Percentiles rank a stretch among this genome's conserved stretches.
These are phyloP conservation scores for Coemansia reversa DNA, from an alignment of 192 early-diverging fungal species.

Conservation along the genomic window DNA sequence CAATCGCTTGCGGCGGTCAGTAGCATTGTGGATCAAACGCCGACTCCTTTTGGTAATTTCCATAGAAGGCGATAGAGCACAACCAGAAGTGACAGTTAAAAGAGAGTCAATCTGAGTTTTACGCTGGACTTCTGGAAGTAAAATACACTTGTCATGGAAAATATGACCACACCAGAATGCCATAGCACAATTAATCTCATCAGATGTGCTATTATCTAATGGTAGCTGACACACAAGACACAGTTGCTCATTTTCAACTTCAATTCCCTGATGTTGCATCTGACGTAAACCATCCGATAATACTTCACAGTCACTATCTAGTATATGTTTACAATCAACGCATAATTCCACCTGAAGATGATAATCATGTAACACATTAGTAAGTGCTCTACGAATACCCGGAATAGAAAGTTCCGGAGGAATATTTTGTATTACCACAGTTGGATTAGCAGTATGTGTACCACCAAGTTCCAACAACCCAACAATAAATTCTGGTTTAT, in stretches of 20 bases:
- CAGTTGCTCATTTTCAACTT: constrained; percentile 52
- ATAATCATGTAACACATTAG: constrained; percentile 90
- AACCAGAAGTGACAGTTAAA: not conserved
- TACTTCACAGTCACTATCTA: constrained; percentile 82
- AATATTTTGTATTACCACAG: constrained; percentile 76
- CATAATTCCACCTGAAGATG: constrained; percentile 87
- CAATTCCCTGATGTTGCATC: constrained; percentile 67
- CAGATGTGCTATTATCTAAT: constrained; percentile 38
- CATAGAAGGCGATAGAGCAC: not conserved
- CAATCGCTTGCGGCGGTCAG: constrained; percentile 26
- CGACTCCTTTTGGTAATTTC: constrained; percentile 3
- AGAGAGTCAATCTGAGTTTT: constrained; percentile 28
- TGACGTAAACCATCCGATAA: constrained; percentile 69
- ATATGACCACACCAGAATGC: constrained; percentile 92
- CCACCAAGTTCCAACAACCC: constrained; percentile 89
- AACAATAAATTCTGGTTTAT: constrained; percentile 96
- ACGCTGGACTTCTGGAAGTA: constrained; percentile 56
- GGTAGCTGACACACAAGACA: constrained; percentile 40
- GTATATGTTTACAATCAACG: constrained; percentile 87
- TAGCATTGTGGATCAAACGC: constrained; percentile 18
- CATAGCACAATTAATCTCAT: constrained; percentile 43
- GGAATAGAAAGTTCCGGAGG: constrained; percentile 78
- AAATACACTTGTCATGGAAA: constrained; percentile 84
- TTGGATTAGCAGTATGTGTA: constrained; percentile 75
- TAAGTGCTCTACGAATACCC: constrained; percentile 74